These are phyloP conservation scores for Peniophora sp. DNA, from an alignment of 1,284 basidiomycete species.

Conservation along the genomic window DNA sequence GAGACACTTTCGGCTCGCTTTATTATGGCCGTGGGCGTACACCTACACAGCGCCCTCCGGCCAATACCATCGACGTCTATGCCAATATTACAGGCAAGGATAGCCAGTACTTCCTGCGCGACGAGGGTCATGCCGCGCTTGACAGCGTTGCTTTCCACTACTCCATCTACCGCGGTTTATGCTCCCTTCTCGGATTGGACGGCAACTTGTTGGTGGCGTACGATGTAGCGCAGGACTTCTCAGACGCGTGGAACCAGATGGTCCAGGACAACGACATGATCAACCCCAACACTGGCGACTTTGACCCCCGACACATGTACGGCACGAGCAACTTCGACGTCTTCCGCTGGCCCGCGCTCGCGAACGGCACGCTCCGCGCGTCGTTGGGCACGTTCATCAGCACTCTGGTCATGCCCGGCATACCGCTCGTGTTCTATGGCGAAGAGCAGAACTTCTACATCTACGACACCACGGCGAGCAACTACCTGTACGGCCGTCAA, in stretches of 20 bases:
- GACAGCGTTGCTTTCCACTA: conserved; percentile 87
- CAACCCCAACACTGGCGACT: conserved; percentile 53
- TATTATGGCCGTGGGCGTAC: conserved; percentile 87
- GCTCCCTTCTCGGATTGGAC: conserved; percentile 87
- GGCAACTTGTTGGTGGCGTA: conserved; percentile 85
- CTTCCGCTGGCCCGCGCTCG: conserved; percentile 83
- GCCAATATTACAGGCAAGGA: conserved; percentile 55
- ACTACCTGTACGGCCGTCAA: conserved; percentile 89
- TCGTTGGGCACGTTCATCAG: conserved; percentile 74
- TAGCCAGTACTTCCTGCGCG: conserved; percentile 74
- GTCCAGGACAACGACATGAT: conserved; percentile 82
- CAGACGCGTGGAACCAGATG: conserved; percentile 86
- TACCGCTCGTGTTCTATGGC: conserved; percentile 80
- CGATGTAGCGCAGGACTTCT: conserved; percentile 74
- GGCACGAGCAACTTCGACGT: conserved; percentile 90
- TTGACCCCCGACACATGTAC: conserved; percentile 85
- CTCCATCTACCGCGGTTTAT: conserved; percentile 78
- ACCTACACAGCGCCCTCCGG: conserved; percentile 54
- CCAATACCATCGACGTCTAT: conserved; percentile 46
- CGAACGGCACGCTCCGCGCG: conserved; percentile 73
- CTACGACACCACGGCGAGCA: conserved; percentile 75
- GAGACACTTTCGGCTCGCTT: conserved; percentile 80
- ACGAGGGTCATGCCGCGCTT: conserved; percentile 50
- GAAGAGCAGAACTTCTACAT: conserved; percentile 86
- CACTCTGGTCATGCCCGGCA: conserved; percentile 78